Percentiles rank a stretch among this genome's conserved stretches.
Evolutionary conservation across 169 alveolate genomes (phyloP).

Genomic region (Eimeria falciformis): DNA sequence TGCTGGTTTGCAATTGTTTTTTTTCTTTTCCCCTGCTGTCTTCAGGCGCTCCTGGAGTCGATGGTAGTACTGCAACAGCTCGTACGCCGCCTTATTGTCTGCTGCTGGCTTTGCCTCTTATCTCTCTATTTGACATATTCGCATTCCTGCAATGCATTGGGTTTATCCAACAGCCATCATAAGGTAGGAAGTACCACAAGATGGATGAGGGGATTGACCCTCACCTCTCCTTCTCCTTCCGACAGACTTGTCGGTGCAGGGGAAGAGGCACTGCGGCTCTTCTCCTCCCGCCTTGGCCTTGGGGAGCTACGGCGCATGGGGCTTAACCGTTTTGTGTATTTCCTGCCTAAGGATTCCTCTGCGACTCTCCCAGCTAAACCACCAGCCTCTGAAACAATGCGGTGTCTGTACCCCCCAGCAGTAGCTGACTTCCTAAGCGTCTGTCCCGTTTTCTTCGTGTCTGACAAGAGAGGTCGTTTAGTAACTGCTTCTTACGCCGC

Average conservation of each 20-base stretch:
- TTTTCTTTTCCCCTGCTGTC: background rate
- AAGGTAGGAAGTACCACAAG: too few relatives aligned
- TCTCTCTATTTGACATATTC: too few relatives aligned
- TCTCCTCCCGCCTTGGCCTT: constrained; percentile 6
- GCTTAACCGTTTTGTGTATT: background rate
- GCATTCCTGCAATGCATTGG: too few relatives aligned
- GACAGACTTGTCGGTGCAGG: background rate
- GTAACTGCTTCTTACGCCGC: constrained; percentile 16
- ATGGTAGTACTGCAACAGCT: too few relatives aligned
- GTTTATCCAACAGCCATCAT: too few relatives aligned
- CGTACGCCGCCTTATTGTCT: too few relatives aligned
- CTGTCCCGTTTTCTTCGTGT: constrained; percentile 14
- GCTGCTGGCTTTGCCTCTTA: too few relatives aligned
- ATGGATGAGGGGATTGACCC: too few relatives aligned
- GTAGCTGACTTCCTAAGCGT: background rate
- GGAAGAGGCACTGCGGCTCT: background rate
- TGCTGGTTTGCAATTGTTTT: background rate
- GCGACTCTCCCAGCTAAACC: too few relatives aligned
- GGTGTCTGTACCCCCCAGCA: constrained; percentile 20
- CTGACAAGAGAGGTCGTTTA: background rate
- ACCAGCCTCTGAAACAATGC: too few relatives aligned
- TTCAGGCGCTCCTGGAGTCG: too few relatives aligned
- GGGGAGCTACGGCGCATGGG: constrained; percentile 17
- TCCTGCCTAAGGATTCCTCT: too few relatives aligned
- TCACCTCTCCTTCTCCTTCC: background rate